These are phyloP conservation scores for Eucalyptus cloeziana DNA, from an alignment of 345 rosid genomes.

Conservation along the genomic window DNA sequence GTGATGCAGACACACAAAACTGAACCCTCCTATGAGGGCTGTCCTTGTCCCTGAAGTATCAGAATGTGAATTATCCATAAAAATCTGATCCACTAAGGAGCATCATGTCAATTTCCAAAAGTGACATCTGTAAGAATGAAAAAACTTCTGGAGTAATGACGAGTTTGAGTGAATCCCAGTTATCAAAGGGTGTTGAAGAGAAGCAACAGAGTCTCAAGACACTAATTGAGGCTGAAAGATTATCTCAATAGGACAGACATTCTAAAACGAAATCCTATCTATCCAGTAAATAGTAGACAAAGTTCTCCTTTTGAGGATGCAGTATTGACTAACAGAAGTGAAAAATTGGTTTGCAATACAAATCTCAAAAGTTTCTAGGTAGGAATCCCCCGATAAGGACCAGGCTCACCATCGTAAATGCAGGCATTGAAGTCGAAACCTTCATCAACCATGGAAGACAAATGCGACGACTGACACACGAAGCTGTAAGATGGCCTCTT, in stretches of 20 bases:
- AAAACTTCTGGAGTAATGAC: background rate
- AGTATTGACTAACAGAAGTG: background rate
- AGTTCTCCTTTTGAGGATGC: background rate
- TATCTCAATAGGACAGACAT: background rate
- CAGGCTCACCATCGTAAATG: slow-evolving; percentile 60
- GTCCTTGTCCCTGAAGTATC: background rate
- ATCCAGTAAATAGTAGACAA: background rate
- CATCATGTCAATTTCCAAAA: background rate
- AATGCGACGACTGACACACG: slow-evolving; percentile 63
- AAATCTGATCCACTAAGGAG: background rate
- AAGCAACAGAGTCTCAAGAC: background rate
- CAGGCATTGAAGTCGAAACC: slow-evolving; percentile 89
- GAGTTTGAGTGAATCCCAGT: background rate
- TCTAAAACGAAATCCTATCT: background rate
- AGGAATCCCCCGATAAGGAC: background rate
- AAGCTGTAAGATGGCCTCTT: slow-evolving; percentile 88
- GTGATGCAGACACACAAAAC: background rate
- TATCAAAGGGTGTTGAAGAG: background rate
- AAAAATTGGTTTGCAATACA: background rate
- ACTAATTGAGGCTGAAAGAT: background rate
- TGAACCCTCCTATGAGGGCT: background rate
- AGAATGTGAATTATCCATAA: background rate
- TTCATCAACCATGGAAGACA: slow-evolving; percentile 64
- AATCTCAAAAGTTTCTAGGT: background rate
- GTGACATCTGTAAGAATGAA: background rate